A percentile compares a stretch with the other conserved stretches of the same genome.
These are phyloP conservation scores for Spathaspora sp. DNA, from an alignment of 1,139 yeast genomes.

Conservation along the genomic window DNA sequence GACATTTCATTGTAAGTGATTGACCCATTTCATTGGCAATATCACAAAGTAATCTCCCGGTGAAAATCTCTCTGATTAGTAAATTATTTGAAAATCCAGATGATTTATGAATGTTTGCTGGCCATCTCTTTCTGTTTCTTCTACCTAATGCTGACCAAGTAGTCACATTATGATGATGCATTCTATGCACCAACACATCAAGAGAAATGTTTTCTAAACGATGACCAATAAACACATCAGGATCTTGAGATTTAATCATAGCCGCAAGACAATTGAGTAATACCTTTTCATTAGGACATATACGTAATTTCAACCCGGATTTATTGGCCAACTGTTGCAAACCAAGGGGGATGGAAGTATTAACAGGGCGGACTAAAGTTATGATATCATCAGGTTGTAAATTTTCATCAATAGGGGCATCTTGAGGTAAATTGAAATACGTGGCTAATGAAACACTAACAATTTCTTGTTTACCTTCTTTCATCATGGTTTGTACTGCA, in stretches of 20 bases:
- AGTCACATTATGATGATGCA: slow-evolving; percentile 68
- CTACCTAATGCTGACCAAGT: slow-evolving; percentile 89
- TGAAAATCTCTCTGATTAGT: slow-evolving; percentile 64
- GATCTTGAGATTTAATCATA: slow-evolving; percentile 69
- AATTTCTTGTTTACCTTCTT: slow-evolving; percentile 79
- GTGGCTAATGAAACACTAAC: slow-evolving; percentile 80
- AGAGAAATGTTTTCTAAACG: slow-evolving; percentile 74
- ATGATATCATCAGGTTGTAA: slow-evolving; percentile 54
- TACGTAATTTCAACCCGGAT: slow-evolving; percentile 47
- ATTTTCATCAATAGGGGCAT: slow-evolving; percentile 60
- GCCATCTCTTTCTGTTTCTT: slow-evolving; percentile 73
- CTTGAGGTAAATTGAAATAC: slow-evolving; percentile 66
- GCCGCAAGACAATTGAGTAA: slow-evolving; percentile 74
- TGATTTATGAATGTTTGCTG: slow-evolving; percentile 56
- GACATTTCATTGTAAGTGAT: slow-evolving; percentile 87
- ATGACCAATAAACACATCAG: slow-evolving; percentile 91
- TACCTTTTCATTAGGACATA: slow-evolving; percentile 72
- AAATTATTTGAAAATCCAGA: slow-evolving; percentile 48
- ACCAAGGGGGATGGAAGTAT: slow-evolving; percentile 70
- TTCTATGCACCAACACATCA: slow-evolving; percentile 79
- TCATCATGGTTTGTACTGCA: slow-evolving; percentile 78
- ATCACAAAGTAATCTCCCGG: slow-evolving; percentile 90
- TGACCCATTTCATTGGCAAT: slow-evolving; percentile 94
- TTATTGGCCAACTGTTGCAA: slow-evolving; percentile 57
- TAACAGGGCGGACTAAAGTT: slow-evolving; percentile 76